Conservation (phyloP, 1,284 basidiomycete genomes). For the Rhodofomes roseus region DNA sequence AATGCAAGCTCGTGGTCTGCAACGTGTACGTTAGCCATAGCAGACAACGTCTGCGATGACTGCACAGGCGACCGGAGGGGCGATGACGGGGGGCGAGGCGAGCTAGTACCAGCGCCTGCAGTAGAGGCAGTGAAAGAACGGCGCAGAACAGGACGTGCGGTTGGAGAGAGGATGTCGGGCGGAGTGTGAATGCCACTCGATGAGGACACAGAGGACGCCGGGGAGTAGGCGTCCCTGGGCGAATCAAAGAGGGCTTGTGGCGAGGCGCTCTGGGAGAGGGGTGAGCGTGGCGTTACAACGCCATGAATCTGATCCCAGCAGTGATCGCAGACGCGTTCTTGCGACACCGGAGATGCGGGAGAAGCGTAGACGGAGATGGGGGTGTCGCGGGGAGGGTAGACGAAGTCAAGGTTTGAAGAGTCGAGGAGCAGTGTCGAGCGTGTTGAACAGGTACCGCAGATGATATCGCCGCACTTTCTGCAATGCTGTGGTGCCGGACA, state of each 20-base stretch:
- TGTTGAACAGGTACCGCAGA: conserved; percentile 57
- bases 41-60: conserved; percentile 24
- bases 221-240: conserved; percentile 21
- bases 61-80: conserved; percentile 30
- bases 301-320: conserved; percentile 72
- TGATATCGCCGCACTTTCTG: conserved; percentile 77
- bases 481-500: conserved; percentile 49
- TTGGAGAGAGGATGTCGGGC: conserved; percentile 26
- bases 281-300: conserved; percentile 30
- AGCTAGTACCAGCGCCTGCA: conserved; percentile 14
- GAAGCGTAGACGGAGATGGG: conserved; percentile 53
- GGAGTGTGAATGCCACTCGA: conserved; percentile 31
- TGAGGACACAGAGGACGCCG: conserved; percentile 32
- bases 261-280: conserved; percentile 27
- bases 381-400: conserved; percentile 63
- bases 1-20: conserved; percentile 20
- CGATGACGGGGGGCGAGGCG: conserved; percentile 30
- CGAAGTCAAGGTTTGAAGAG: conserved; percentile 60
- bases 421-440: conserved; percentile 60
- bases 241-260: conserved; percentile 38
- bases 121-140: conserved; percentile 9
- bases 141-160: conserved; percentile 21
- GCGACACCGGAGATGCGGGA: conserved; percentile 47
- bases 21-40: conserved; percentile 42
- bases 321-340: conserved; percentile 63